Base-by-base conservation (phyloP, 2,329 filamentous ascomycete genomes). In the Talaromyces islandicus region DNA sequence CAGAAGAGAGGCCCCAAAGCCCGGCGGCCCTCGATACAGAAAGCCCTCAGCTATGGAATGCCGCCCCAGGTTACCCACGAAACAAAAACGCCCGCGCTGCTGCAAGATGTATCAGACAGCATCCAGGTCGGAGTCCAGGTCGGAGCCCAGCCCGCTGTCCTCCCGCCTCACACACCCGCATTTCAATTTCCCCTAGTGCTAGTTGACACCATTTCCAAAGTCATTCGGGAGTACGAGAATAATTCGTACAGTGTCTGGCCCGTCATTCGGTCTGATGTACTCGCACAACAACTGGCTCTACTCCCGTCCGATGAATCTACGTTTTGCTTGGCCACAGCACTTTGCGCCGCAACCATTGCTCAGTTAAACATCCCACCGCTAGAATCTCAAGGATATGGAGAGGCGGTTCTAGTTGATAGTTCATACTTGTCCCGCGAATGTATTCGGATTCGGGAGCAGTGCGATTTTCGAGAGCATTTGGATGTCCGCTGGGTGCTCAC, bases 281-380 rank as follows among this genome's bases (percentile, higher is more conserved):
- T 71, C 0, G 17, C 69, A 4, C 30, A 60, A 25, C n/a, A 29
- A 58, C 9, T 62, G 46, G 10, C 35, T 68, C 43, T 52, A 19
- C 29, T 17, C 5, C 29, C 53, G 5, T 27, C 60, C 5, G 54
- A 63, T 2, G 53, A 60, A 7, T 30, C 54, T 1, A 62, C 58
- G 5, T 62, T 63, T 12, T 68, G 65, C 56, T 61, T 71, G 30
- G 62, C 62, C 6, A 63, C 66, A 21, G 69, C 69, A 6, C 65
- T 72, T 19, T 71, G 68, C 46, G 69, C 69, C 0, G 69, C 70
- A 4, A 71, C 70, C 12, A 71, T 72, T 67, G 68, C 69, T 7
- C 70, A 72, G 50, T 52, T 71, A 43, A 63, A 72, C 17, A 61
- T 72, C 5, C 54, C 59, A 1, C 67, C 69, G 4, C 24, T 67